Conservation (phyloP, 768 basidiomycete genomes). For the Hygrophorus russula region DNA sequence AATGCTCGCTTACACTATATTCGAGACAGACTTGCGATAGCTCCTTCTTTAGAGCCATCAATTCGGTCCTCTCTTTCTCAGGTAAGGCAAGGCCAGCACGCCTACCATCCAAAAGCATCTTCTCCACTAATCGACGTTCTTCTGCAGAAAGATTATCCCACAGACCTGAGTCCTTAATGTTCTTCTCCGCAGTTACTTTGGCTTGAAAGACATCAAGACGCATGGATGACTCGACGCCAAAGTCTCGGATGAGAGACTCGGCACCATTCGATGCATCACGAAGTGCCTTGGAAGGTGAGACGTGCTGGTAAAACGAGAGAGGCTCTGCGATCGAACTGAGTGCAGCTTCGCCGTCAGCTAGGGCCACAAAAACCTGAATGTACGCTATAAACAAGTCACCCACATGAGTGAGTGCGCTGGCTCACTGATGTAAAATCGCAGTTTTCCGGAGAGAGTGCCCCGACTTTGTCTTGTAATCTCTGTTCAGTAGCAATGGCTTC, state of each 20-base stretch:
- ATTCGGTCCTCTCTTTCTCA: slow-evolving; percentile 42
- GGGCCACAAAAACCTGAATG: slow-evolving; percentile 59
- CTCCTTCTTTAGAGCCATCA: slow-evolving; percentile 62
- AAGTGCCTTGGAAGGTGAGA: slow-evolving; percentile 62
- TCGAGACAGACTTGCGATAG: slow-evolving; percentile 67
- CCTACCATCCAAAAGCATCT: slow-evolving; percentile 69
- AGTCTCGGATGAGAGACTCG: slow-evolving; percentile 61
- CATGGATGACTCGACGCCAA: slow-evolving; percentile 68
- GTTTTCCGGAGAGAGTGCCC: slow-evolving; percentile 40
- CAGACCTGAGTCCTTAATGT: slow-evolving; percentile 48
- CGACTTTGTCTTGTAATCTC: slow-evolving; percentile 45
- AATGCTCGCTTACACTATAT: slow-evolving; percentile 47
- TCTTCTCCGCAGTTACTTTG: slow-evolving; percentile 58
- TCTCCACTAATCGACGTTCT: slow-evolving; percentile 69
- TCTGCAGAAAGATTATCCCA: slow-evolving; percentile 56
- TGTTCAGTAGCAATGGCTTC: slow-evolving; percentile 47
- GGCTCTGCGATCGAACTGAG: slow-evolving; percentile 44
- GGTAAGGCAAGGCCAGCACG: slow-evolving; percentile 70
- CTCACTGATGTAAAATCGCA: slow-evolving; percentile 60
- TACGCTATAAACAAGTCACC: slow-evolving; percentile 1
- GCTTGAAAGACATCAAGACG: slow-evolving; percentile 71
- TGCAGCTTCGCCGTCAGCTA: slow-evolving; percentile 50
- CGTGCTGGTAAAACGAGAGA: slow-evolving; percentile 73
- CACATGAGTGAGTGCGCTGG: slow-evolving; percentile 2
- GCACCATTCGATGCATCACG: slow-evolving; percentile 73